phyloP scores from a whole-genome alignment of 177 flowering plant species.

The Vitis hybrid region DNA sequence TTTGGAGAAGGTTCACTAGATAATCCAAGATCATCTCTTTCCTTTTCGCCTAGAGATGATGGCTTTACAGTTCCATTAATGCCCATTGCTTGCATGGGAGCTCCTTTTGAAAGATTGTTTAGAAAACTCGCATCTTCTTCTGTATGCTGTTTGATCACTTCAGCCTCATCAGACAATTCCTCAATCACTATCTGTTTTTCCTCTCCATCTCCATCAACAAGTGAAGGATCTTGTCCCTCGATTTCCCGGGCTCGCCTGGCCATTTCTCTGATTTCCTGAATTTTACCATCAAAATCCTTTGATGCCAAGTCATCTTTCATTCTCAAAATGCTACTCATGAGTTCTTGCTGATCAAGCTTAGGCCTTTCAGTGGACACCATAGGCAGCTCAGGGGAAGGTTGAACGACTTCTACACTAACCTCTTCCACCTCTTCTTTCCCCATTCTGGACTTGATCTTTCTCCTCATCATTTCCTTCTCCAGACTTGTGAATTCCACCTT shows the following conservation, averaged over 20 bases:
- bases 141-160: conserved; percentile 10
- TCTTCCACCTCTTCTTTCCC: conserved; percentile 50
- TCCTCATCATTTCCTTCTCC: conserved; percentile 83
- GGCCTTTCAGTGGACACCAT: conserved; percentile 47
- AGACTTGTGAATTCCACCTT: conserved; percentile 34
- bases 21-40: conserved; percentile 11
- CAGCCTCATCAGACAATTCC: conserved; percentile 11
- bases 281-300: conserved; percentile 32
- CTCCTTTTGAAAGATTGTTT: conserved; percentile 10
- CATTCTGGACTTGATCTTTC: conserved; percentile 62
- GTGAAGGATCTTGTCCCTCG: conserved; percentile 33
- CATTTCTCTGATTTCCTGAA: conserved; percentile 65
- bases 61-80: conserved; percentile 14
- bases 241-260: conserved; percentile 59
- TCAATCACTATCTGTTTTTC: conserved; percentile 20
- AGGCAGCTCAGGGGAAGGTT: conserved; percentile 23
- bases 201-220: conserved; percentile 18
- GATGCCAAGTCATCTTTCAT: conserved; percentile 24
- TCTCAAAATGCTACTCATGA: conserved; percentile 46
- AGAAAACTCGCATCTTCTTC: conserved; percentile 9
- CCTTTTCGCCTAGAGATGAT: conserved; percentile 9
- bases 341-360: conserved; percentile 59
- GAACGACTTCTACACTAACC: conserved; percentile 61
- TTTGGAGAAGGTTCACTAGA: conserved; percentile 6
- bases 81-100: conserved; percentile 10